Conservation (phyloP, 2,329 filamentous ascomycete species). For the Sporothrix humicola region DNA sequence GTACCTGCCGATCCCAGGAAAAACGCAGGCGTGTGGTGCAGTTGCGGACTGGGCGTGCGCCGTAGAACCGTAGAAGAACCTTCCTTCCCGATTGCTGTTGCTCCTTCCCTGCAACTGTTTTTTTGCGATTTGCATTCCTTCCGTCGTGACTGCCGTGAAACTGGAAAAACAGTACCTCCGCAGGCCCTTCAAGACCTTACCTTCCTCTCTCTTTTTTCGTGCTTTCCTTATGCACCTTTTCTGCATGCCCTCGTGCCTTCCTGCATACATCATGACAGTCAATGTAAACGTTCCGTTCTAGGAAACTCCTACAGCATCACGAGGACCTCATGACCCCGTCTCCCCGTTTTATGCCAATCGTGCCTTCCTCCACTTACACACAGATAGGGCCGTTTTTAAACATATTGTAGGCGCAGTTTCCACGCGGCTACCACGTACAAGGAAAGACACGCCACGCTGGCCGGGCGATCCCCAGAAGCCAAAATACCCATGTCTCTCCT, state of each 20-base stretch:
- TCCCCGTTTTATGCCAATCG: not conserved
- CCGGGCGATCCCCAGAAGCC: conserved; percentile 10
- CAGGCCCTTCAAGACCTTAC: conserved; percentile 2
- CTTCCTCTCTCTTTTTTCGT: not conserved
- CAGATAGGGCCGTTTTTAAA: not conserved
- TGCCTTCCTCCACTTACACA: not conserved
- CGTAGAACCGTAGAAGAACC: not conserved
- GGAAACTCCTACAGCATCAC: too few species aligned
- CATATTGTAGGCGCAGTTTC: not conserved
- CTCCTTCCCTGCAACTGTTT: not conserved
- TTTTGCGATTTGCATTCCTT: not conserved
- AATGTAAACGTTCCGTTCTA: too few species aligned
- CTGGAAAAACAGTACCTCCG: conserved; percentile 5
- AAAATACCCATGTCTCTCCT: not conserved
- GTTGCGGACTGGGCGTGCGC: not conserved
- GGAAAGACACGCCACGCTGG: not conserved
- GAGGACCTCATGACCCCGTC: not conserved
- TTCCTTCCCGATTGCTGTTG: conserved; percentile 14
- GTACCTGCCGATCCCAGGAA: conserved; percentile 19
- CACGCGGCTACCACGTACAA: conserved; percentile 8
- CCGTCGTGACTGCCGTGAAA: conserved; percentile 7
- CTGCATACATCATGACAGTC: not conserved
- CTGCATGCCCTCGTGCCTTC: not conserved
- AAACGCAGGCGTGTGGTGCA: not conserved
- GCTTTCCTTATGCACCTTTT: not conserved